Percentiles rank a stretch among this genome's conserved stretches.
These are phyloP conservation scores for Luffa acutangula DNA, from an alignment of 306 rosid species.

Conservation along the genomic window DNA sequence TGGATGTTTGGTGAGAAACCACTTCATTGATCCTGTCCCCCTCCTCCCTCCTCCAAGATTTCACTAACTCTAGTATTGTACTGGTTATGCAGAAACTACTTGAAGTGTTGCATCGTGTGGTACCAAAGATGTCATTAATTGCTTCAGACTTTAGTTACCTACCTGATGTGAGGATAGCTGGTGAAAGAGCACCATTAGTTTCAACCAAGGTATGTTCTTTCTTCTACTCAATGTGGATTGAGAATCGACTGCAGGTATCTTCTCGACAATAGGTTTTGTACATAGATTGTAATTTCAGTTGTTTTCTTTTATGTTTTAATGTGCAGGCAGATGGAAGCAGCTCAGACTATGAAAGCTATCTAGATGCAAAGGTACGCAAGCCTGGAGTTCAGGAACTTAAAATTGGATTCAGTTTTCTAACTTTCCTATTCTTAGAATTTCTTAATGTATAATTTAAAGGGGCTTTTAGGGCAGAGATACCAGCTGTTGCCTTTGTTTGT, in stretches of 20 bases:
- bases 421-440: background rate
- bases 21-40: background rate
- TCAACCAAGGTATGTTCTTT: constrained; percentile 65
- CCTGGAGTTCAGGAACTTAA: background rate
- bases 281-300: background rate
- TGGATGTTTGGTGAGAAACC: constrained; percentile 76
- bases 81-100: constrained; percentile 58
- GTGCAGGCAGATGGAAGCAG: constrained; percentile 80
- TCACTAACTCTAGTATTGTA: constrained; percentile 15
- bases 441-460: background rate
- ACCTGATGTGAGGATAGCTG: constrained; percentile 82
- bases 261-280: background rate
- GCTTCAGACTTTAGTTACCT: constrained; percentile 89
- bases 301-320: constrained; percentile 1
- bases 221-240: background rate
- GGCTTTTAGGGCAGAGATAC: background rate
- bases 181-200: constrained; percentile 93
- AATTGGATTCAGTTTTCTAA: background rate
- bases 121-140: constrained; percentile 95
- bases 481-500: background rate
- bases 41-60: background rate
- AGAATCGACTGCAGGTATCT: background rate
- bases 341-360: constrained; percentile 61
- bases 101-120: constrained; percentile 65
- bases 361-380: constrained; percentile 68